Percentiles rank a stretch among this genome's conserved stretches.
phyloP scores from a whole-genome alignment of 2,329 filamentous ascomycete species.

The Fusarium fujikuroi region DNA sequence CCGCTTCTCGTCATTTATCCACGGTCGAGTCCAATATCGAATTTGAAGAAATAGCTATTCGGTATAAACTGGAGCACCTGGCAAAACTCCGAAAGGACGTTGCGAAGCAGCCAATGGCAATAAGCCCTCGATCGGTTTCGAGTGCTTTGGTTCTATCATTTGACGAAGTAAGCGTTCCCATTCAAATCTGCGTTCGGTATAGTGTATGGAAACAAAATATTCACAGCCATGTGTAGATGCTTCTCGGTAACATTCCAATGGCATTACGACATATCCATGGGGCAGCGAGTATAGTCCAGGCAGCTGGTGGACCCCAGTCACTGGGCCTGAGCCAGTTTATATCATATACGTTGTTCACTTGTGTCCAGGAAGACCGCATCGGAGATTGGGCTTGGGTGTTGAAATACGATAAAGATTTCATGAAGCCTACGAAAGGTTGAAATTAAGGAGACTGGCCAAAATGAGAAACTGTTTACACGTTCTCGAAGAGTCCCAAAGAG shows the following conservation, averaged over 20 bases:
- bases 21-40: neutral
- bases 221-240: rapidly evolving
- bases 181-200: too few relatives aligned
- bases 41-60: neutral
- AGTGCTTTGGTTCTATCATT: neutral
- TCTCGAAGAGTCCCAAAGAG: neutral
- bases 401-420: neutral
- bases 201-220: too few relatives aligned
- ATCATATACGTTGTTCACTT: neutral
- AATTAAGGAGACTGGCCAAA: neutral
- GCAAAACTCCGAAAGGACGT: neutral
- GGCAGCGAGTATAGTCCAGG: neutral
- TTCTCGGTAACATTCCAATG: neutral
- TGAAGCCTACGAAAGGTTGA: neutral
- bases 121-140: neutral
- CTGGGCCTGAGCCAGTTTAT: neutral
- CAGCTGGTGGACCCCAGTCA: neutral
- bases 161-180: neutral
- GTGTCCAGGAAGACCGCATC: neutral
- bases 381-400: neutral
- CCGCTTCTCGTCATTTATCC: neutral
- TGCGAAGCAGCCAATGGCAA: neutral
- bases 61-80: neutral
- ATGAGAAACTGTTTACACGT: neutral
- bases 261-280: neutral